Evolutionary conservation across 805 yeast species (phyloP).

Genomic region (Hanseniaspora taiwanica): DNA sequence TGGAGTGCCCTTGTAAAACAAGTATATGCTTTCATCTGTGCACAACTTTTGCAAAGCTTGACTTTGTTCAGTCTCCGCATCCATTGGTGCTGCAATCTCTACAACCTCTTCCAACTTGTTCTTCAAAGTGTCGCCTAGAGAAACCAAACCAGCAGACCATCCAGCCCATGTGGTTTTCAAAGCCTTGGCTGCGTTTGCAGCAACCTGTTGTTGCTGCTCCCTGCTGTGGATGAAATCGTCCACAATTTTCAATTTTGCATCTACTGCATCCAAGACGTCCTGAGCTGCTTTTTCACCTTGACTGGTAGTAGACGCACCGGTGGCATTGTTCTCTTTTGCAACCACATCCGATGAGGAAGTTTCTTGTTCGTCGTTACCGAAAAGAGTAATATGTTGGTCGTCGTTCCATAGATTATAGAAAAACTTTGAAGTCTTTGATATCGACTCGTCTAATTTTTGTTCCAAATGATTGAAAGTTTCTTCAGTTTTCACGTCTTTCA

Average conservation of each 20-base stretch:
- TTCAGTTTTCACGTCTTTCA: conserved; percentile 30
- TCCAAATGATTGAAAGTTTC: conserved; percentile 39
- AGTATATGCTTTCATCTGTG: conserved; percentile 33
- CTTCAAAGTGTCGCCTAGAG: background rate
- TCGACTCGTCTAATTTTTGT: conserved; percentile 30
- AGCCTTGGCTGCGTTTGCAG: background rate
- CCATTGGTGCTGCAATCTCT: background rate
- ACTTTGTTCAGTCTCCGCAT: conserved; percentile 33
- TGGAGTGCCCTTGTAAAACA: conserved; percentile 23
- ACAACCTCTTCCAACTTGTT: background rate
- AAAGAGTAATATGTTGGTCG: background rate
- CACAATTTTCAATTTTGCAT: conserved; percentile 9
- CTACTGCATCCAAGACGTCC: background rate
- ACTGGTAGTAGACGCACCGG: background rate
- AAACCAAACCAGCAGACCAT: background rate
- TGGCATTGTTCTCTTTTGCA: too few relatives aligned
- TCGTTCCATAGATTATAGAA: conserved; percentile 1
- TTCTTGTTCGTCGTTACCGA: background rate
- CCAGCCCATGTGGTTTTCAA: background rate
- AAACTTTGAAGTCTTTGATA: conserved; percentile 15
- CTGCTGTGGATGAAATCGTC: conserved; percentile 4
- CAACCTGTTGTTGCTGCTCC: background rate
- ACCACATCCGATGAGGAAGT: too few relatives aligned
- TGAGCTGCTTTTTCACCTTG: background rate
- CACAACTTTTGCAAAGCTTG: conserved; percentile 47